Conservation (phyloP, 169 alveolate species). For the Miamiensis avidus region DNA sequence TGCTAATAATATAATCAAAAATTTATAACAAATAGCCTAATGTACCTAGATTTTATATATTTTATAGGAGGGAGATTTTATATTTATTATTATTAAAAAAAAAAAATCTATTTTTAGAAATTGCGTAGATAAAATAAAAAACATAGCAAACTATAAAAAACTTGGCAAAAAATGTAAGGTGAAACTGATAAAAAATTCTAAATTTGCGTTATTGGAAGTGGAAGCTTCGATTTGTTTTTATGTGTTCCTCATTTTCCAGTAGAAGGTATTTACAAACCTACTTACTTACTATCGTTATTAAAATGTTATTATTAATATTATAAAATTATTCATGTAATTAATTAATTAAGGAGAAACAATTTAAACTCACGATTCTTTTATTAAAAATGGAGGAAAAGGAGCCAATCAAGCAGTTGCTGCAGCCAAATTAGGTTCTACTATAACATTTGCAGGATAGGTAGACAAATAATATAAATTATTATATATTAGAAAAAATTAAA, state of each 20-base stretch:
- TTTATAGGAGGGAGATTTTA: too few species aligned
- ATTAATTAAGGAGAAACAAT: conserved; percentile 31
- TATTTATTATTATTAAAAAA: too few species aligned
- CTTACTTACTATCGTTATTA: background rate
- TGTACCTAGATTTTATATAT: too few species aligned
- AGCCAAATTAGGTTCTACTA: conserved; percentile 26
- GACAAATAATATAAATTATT: background rate
- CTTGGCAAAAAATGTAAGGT: too few species aligned
- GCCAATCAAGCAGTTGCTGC: conserved; percentile 66
- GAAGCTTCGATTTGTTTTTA: conserved; percentile 29
- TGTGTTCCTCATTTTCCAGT: conserved; percentile 34
- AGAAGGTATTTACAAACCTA: conserved; percentile 2
- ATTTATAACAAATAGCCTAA: too few species aligned
- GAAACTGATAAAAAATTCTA: too few species aligned
- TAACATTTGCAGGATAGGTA: conserved; percentile 41
- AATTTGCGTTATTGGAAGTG: conserved; percentile 39
- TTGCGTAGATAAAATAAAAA: too few species aligned
- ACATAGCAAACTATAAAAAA: too few species aligned
- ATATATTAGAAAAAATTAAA: background rate
- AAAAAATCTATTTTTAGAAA: too few species aligned
- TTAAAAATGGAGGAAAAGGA: conserved; percentile 59
- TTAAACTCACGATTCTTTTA: conserved; percentile 27
- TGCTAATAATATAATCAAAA: too few species aligned
- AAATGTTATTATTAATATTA: too few species aligned
- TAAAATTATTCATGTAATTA: too few species aligned